Base-by-base conservation (phyloP, 2,329 filamentous ascomycete genomes). In the Trichoderma pleuroti region DNA sequence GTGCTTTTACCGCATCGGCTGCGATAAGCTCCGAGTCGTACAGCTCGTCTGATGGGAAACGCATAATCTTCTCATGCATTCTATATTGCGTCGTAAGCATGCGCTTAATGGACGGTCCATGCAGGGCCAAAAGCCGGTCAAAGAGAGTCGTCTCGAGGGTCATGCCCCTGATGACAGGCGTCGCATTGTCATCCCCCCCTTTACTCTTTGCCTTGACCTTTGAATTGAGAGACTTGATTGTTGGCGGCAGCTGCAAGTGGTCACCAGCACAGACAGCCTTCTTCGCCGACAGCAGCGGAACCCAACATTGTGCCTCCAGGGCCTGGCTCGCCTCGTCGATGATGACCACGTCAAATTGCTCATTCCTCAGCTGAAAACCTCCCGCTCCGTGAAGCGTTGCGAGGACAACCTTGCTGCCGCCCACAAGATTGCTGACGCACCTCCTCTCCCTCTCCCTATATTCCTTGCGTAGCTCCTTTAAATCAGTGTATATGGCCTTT, bases 61-160 rank as follows among this genome's bases (percentile, higher is more conserved):
- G 87, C 94, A 98, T 98, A 76, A 99, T 98, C 68, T 86, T 90
- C 77, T 97, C 92, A 78, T 99, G 94, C 96, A 99, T 99, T 46
- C 96, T 93, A 80, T 99, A 99, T 82, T 99, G 96, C 5, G 92
- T 97, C 5, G 93, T 98, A 28, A 99, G 88, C 93, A 98, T 97
- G 65, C 92, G 87, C 83, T 98, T 98, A 82, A 99, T 94, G 5
- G 84, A 85, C 1, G 90, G 82, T 1, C 96, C 96, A 78, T 99
- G 93, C 18, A 98, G 84, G 6, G 87, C 86, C 57, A 99, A 85
- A 54, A 99, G 85, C 32, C 96, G 88, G 80, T 98, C 95, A 79
- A 99, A 99, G 34, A 99, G 85, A 0, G 96, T 98, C n/a, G 87
- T 92, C 77, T 97, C 94, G 7, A 99, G 86, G 1, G 87, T 90